phyloP scores from a whole-genome alignment of 1,284 basidiomycete species.

The Ustilago loliicola region DNA sequence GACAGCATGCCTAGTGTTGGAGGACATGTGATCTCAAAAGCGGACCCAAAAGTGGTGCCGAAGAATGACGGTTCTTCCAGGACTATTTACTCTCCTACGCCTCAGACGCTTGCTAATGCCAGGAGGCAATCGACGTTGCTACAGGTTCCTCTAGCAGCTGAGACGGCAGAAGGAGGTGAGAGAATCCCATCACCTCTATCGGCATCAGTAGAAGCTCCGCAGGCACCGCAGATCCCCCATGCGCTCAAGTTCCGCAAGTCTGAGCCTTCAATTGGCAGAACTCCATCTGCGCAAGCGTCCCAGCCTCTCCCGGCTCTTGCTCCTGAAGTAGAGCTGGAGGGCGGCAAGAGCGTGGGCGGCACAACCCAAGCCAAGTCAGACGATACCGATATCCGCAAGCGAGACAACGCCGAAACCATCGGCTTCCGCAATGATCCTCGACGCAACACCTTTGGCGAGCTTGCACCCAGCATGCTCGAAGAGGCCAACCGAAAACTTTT shows the following conservation, averaged over 20 bases:
- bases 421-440: conserved; percentile 32
- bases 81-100: conserved; percentile 55
- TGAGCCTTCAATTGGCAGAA: conserved; percentile 18
- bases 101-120: conserved; percentile 45
- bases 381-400: conserved; percentile 28
- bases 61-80: conserved; percentile 43
- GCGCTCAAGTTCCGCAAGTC: conserved; percentile 32
- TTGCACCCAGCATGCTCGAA: conserved; percentile 35
- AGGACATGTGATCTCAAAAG: conserved; percentile 36
- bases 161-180: background rate
- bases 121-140: conserved; percentile 25
- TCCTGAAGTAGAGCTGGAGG: background rate
- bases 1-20: conserved; percentile 23
- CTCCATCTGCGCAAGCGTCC: background rate
- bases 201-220: conserved; percentile 24
- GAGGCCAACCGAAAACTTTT: conserved; percentile 46
- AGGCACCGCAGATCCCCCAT: conserved; percentile 40
- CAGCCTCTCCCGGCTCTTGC: conserved; percentile 5
- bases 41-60: conserved; percentile 26
- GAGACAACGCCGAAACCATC: conserved; percentile 11
- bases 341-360: conserved; percentile 21
- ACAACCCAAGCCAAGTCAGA: conserved; percentile 42
- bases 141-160: conserved; percentile 11
- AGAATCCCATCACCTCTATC: conserved; percentile 37
- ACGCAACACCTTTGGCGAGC: conserved; percentile 37